These are phyloP conservation scores for Borealophlyctis nickersoniae DNA, from an alignment of 192 early-diverging fungal species.

Conservation along the genomic window DNA sequence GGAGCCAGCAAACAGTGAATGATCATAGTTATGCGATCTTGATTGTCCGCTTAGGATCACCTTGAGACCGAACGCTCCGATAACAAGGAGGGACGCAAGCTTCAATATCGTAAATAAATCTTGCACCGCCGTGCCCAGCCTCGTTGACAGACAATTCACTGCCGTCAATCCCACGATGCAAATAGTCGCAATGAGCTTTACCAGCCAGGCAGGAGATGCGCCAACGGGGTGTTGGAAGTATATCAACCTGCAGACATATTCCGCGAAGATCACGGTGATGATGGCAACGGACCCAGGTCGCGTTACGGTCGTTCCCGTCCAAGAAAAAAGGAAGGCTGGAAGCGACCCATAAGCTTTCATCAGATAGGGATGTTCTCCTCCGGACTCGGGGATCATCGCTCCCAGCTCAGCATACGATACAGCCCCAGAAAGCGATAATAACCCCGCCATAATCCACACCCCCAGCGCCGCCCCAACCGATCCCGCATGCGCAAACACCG, in stretches of 20 bases:
- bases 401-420: conserved; percentile 91
- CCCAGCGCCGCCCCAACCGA: conserved; percentile 34
- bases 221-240: conserved; percentile 27
- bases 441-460: conserved; percentile 39
- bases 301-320: conserved; percentile 64
- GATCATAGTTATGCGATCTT: conserved; percentile 57
- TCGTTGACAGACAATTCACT: conserved; percentile 38
- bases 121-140: conserved; percentile 37
- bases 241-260: conserved; percentile 69
- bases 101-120: conserved; percentile 46
- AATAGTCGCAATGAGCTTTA: conserved; percentile 45
- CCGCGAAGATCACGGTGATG: conserved; percentile 71
- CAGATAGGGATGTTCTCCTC: conserved; percentile 87
- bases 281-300: conserved; percentile 68
- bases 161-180: conserved; percentile 40
- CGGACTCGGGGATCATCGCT: conserved; percentile 76
- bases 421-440: conserved; percentile 71
- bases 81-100: conserved; percentile 33
- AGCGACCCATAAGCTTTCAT: conserved; percentile 70
- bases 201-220: conserved; percentile 21
- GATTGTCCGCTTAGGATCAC: conserved; percentile 39
- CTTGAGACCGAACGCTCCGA: conserved; percentile 36
- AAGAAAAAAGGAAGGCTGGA: conserved; percentile 72
- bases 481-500: conserved; percentile 34
- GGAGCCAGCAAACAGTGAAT: conserved; percentile 55